These are phyloP conservation scores for Metarhizium sp. DNA, from an alignment of 2,329 filamentous ascomycete species.

Conservation along the genomic window DNA sequence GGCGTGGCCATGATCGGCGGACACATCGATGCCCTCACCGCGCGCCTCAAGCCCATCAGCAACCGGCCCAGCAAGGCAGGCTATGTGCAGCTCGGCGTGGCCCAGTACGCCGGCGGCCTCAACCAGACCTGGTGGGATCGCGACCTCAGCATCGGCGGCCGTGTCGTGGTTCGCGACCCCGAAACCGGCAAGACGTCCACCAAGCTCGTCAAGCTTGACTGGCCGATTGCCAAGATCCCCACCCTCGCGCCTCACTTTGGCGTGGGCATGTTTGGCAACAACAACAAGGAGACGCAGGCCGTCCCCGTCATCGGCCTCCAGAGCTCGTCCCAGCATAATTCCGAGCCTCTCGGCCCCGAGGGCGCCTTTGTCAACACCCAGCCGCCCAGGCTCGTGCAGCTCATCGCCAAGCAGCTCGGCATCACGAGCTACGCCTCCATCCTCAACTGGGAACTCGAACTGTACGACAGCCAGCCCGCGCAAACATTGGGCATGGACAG, in stretches of 20 bases:
- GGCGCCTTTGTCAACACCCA: conserved; percentile 75
- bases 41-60: conserved; percentile 84
- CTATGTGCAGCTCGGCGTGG: conserved; percentile 82
- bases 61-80: conserved; percentile 76
- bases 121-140: conserved; percentile 96
- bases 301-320: conserved; percentile 91
- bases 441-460: conserved; percentile 93
- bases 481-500: conserved; percentile 75
- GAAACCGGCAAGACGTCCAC: conserved; percentile 65
- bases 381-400: conserved; percentile 72
- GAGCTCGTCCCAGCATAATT: conserved; percentile 42
- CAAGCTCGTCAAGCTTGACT: conserved; percentile 82
- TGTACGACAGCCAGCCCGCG: conserved; percentile 84
- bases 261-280: conserved; percentile 53
- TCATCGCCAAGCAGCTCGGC: conserved; percentile 70
- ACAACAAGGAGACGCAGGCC: conserved; percentile 86
- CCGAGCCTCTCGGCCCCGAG: conserved; percentile 44
- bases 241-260: conserved; percentile 94
- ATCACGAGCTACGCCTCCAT: conserved; percentile 64
- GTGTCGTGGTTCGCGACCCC: conserved; percentile 72
- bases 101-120: conserved; percentile 82
- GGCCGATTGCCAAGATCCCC: conserved; percentile 88
- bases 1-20: conserved; percentile 83
- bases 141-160: conserved; percentile 81
- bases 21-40: conserved; percentile 87